phyloP scores from a whole-genome alignment of 2,329 filamentous ascomycete species.

The Fusarium acutatum region DNA sequence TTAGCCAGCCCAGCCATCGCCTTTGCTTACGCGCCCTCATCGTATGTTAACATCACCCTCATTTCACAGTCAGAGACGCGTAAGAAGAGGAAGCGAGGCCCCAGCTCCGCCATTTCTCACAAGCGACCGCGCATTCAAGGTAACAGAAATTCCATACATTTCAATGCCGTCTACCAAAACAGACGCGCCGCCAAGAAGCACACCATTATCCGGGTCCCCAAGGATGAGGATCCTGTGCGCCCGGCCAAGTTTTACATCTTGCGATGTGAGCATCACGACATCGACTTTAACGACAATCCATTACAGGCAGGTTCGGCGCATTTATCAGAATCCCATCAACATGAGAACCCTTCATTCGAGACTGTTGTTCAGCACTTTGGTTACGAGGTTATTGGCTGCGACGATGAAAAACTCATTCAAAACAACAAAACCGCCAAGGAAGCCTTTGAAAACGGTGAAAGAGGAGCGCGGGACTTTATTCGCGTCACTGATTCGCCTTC shows the following conservation, averaged over 20 bases:
- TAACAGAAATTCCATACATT: conserved; percentile 16
- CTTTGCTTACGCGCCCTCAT: not conserved
- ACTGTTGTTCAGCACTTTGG: conserved; percentile 17
- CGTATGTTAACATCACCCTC: not conserved
- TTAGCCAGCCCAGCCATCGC: not conserved
- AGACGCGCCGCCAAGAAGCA: conserved; percentile 25
- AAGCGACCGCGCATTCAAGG: conserved; percentile 1
- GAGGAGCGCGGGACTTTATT: conserved; percentile 5
- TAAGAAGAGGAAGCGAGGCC: conserved; percentile 16
- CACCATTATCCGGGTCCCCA: conserved; percentile 15
- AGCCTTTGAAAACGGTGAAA: not conserved
- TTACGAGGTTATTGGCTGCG: conserved; percentile 17
- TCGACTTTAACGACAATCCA: conserved; percentile 17
- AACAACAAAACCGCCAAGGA: conserved; percentile 14
- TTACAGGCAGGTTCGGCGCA: conserved; percentile 10
- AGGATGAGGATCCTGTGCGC: not conserved
- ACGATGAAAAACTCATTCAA: conserved; percentile 5
- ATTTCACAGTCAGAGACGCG: not conserved
- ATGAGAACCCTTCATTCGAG: not conserved
- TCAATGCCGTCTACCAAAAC: conserved; percentile 26
- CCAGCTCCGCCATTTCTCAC: not conserved
- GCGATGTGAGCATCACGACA: conserved; percentile 18
- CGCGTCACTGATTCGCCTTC: not conserved
- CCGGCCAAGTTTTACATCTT: conserved; percentile 23
- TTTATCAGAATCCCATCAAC: conserved; percentile 6